These are phyloP conservation scores for Malania oleifera DNA, from an alignment of 164 flowering plant genomes.

Conservation along the genomic window DNA sequence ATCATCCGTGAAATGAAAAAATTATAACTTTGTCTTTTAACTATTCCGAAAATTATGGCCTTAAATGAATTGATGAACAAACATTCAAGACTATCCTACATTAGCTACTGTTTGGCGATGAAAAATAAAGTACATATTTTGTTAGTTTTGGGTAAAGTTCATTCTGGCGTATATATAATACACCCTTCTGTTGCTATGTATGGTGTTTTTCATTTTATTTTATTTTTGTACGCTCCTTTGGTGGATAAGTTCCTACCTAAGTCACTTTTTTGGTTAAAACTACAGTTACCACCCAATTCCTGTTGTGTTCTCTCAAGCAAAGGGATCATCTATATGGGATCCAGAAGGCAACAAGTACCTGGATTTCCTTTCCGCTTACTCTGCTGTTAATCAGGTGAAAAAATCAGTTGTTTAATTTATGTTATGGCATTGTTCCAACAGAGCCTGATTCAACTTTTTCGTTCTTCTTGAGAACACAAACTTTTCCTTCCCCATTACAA, in stretches of 20 bases:
- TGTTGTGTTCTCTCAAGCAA: constrained; percentile 81
- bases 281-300: constrained; percentile 97
- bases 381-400: constrained; percentile 93
- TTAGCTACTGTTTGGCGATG: too few species aligned
- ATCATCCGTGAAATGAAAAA: too few species aligned
- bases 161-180: neutral
- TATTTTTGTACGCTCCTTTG: neutral
- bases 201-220: neutral
- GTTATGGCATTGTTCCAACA: too few species aligned
- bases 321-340: constrained; percentile 90
- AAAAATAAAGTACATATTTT: too few species aligned
- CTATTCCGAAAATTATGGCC: too few species aligned
- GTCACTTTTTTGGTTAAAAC: constrained; percentile 6
- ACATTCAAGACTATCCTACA: too few species aligned
- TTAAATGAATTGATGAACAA: too few species aligned
- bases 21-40: too few species aligned
- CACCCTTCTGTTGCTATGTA: neutral
- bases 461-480: too few species aligned
- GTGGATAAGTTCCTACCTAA: neutral
- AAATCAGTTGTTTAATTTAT: neutral
- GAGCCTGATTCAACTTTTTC: too few species aligned
- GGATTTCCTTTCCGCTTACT: constrained; percentile 93
- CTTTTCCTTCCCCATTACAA: too few species aligned
- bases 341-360: constrained; percentile 92
- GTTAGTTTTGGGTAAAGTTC: too few species aligned